These are phyloP conservation scores for Fraxinus xanthoxyloides DNA, from an alignment of 305 asterid genomes.

Conservation along the genomic window DNA sequence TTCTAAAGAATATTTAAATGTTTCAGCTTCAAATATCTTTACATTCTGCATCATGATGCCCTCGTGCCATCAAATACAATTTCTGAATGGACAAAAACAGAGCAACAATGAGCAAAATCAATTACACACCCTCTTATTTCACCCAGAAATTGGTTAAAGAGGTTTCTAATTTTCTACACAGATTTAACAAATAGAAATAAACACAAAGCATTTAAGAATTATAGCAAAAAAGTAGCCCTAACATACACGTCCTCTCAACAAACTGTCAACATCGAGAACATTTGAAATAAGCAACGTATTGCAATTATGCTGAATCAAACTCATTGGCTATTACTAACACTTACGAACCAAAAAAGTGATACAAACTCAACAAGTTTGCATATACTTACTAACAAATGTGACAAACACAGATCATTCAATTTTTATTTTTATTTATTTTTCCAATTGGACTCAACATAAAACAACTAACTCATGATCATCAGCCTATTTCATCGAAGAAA, in stretches of 20 bases:
- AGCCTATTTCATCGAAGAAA: neutral
- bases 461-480: neutral
- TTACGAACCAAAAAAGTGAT: neutral
- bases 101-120: neutral
- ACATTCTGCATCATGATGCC: neutral
- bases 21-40: neutral
- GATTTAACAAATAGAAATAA: neutral
- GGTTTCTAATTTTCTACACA: neutral
- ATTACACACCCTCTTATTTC: neutral
- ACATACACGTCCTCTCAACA: neutral
- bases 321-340: neutral
- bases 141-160: neutral
- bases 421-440: neutral
- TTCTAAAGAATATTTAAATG: neutral
- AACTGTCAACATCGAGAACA: neutral
- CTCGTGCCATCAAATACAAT: neutral
- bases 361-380: neutral
- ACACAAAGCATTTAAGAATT: neutral
- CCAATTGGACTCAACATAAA: neutral
- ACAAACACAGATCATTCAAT: neutral
- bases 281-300: neutral
- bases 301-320: neutral
- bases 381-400: neutral
- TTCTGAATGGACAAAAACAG: neutral
- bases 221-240: neutral